Conservation (phyloP, 2,329 filamentous ascomycete species). For the Trichocomaceae sp. region DNA sequence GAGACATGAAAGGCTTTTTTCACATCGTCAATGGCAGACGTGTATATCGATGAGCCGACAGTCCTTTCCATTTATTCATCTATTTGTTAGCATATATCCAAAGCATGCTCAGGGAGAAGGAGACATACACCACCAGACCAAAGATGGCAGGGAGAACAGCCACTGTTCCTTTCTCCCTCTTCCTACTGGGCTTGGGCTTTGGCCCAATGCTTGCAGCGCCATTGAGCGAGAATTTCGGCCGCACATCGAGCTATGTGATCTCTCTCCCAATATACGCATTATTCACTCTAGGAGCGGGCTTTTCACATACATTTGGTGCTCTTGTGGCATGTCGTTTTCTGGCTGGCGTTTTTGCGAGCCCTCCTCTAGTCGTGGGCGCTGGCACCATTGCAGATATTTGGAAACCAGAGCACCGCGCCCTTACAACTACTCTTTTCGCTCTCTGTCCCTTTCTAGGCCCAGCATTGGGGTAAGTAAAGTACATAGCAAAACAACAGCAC, state of each 20-base stretch:
- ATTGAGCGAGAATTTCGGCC: conserved; percentile 54
- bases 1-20: neutral
- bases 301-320: conserved; percentile 49
- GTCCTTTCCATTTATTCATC: neutral
- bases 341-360: conserved; percentile 57
- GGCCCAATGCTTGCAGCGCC: conserved; percentile 56
- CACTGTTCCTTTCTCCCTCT: conserved; percentile 38
- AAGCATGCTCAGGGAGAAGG: neutral
- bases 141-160: conserved; percentile 4
- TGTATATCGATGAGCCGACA: conserved; percentile 5
- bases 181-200: conserved; percentile 57
- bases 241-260: conserved; percentile 46
- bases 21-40: conserved; percentile 1
- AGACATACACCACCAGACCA: conserved; percentile 3
- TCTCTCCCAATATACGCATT: conserved; percentile 54
- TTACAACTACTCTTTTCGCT: conserved; percentile 49
- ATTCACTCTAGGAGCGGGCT: conserved; percentile 59
- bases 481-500: no score
- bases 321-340: conserved; percentile 58
- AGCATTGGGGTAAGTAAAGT: conserved; percentile 21
- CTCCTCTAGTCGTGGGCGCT: conserved; percentile 60
- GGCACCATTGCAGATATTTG: conserved; percentile 63
- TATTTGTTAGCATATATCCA: no score
- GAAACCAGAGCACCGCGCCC: conserved; percentile 46
- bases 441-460: conserved; percentile 30